Base-by-base conservation (phyloP, 495 filamentous ascomycete genomes). In the Aspergillus ostianus region DNA sequence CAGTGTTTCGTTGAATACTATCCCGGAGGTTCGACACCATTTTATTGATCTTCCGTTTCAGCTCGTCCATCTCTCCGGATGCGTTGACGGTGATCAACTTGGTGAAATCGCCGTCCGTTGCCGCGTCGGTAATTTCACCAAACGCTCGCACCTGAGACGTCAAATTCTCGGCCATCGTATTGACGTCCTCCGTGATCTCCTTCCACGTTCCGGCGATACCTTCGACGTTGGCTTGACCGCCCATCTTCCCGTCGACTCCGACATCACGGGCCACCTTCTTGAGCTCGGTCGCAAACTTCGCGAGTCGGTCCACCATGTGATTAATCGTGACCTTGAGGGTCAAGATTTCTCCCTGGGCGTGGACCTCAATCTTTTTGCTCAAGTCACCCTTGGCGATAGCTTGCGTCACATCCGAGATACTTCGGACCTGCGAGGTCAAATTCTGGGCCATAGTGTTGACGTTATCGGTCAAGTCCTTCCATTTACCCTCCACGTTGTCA, bases 1-100 rank as follows among this genome's bases (percentile, higher is more conserved):
- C 89, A n/a, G 91, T 97, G 73, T 98, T 99, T 71, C 90, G 86
- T 72, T 99, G 92, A 62, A 99, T 97, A 83, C 90, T 94, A 73
- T 98, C 94, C 58, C 93, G 82, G 60, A 99, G 75, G 69, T 96
- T 96, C 72, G 87, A 93, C 53, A 99, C 91, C 94, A 99, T 99
- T 77, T 94, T 90, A 66, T 98, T 99, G 81, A 99, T 99, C 80
- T 98, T 98, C 55, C 92, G 87, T 77, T 99, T 99, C 68, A 99
- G 81, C 67, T 97, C 93, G 76, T 97, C 95, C 94, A 99, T 98
- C 73, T 99, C 94, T 59, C 94, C 94, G 6, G 93, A 96, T 26
- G 94, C 95, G 70, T 96, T 93, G 49, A 99, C 93, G n/a, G 92
- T 96, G 65, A 99, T 95, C 47, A 95, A 84, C 66, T 97, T 93